Conservation (phyloP, 2,329 filamentous ascomycete genomes). For the Alternaria alternata region DNA sequence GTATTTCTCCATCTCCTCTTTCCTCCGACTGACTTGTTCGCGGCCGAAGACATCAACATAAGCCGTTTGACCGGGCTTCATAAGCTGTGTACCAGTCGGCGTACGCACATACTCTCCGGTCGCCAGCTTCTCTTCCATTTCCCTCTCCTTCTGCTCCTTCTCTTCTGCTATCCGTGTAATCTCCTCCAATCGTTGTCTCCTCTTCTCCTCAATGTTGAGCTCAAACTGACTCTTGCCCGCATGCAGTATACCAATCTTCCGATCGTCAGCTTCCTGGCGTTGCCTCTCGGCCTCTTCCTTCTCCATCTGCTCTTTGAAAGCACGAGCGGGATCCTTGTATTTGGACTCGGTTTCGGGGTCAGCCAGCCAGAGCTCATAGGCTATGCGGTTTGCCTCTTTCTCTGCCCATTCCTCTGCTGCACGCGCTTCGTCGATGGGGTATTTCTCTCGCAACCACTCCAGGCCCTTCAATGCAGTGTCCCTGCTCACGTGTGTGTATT, state of each 20-base stretch:
- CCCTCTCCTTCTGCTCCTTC: constrained; percentile 39
- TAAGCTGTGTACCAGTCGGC: constrained; percentile 44
- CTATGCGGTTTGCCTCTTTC: constrained; percentile 50
- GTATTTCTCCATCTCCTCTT: constrained; percentile 40
- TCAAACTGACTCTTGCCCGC: constrained; percentile 47
- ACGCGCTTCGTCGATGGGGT: constrained; percentile 52
- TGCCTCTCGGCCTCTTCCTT: constrained; percentile 39
- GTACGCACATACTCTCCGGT: constrained; percentile 46
- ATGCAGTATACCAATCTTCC: constrained; percentile 46
- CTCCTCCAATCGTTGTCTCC: constrained; percentile 39
- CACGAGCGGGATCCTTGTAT: constrained; percentile 48
- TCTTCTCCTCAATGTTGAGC: constrained; percentile 45
- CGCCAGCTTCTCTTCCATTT: constrained; percentile 43
- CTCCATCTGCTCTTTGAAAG: constrained; percentile 45
- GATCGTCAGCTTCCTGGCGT: constrained; percentile 31
- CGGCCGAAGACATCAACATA: constrained; percentile 46
- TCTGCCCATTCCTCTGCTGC: constrained; percentile 52
- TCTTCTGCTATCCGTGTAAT: constrained; percentile 43
- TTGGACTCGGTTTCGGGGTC: constrained; percentile 50
- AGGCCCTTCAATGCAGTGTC: constrained; percentile 43
- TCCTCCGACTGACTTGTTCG: constrained; percentile 41
- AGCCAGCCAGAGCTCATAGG: constrained; percentile 49
- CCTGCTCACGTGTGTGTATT: constrained; percentile 38
- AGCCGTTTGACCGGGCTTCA: constrained; percentile 46
- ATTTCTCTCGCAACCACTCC: constrained; percentile 46